These are phyloP conservation scores for Colletotrichum tropicale DNA, from an alignment of 2,329 filamentous ascomycete genomes.

Conservation along the genomic window DNA sequence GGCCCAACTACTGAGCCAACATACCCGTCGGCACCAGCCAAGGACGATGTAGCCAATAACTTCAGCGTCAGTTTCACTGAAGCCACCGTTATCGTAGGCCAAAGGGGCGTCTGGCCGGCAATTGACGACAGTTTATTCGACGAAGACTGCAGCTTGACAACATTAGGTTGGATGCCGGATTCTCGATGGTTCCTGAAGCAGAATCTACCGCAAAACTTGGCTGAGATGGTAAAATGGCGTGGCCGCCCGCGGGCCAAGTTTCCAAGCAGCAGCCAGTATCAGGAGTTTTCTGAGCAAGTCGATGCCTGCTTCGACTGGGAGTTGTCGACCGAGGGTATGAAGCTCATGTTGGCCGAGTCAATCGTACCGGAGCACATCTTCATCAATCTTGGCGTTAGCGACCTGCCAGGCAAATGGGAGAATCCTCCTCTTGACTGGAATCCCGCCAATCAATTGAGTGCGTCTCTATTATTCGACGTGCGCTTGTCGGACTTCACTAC, in stretches of 20 bases:
- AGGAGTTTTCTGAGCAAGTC: conserved; percentile 34
- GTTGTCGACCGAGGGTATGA: conserved; percentile 37
- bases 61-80: conserved; percentile 4
- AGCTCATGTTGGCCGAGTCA: conserved; percentile 34
- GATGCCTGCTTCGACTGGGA: conserved; percentile 52
- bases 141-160: conserved; percentile 41
- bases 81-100: conserved; percentile 26
- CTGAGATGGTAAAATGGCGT: conserved; percentile 34
- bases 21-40: neutral
- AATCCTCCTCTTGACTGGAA: conserved; percentile 37
- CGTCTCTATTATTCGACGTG: neutral
- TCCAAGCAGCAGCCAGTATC: conserved; percentile 18
- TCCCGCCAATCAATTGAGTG: conserved; percentile 38
- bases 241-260: neutral
- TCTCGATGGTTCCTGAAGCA: conserved; percentile 37
- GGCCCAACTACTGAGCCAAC: neutral
- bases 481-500: neutral
- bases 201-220: conserved; percentile 32
- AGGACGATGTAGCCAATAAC: neutral
- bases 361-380: conserved; percentile 41
- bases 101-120: conserved; percentile 35
- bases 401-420: conserved; percentile 5
- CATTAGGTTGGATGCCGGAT: conserved; percentile 50
- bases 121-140: conserved; percentile 38
- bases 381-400: conserved; percentile 37